phyloP scores from a whole-genome alignment of 2,329 filamentous ascomycete species.

The Exserohilum rostratum region DNA sequence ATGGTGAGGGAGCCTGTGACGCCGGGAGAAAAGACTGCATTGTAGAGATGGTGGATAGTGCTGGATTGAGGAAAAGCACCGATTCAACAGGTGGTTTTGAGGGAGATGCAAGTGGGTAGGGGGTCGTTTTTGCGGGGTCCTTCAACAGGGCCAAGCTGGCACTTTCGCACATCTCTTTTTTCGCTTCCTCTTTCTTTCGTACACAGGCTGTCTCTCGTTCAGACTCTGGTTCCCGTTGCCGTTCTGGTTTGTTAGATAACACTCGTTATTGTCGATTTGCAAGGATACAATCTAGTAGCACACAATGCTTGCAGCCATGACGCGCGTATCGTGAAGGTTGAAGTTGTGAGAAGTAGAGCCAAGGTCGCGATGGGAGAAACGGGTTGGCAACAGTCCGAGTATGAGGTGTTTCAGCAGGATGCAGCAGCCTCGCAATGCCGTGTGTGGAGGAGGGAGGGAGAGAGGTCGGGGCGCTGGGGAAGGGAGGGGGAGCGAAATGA shows the following conservation, averaged over 20 bases:
- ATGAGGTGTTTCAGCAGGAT: background rate
- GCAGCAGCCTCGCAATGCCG: background rate
- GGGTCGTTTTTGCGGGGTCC: slow-evolving; percentile 4
- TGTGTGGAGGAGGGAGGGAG: background rate
- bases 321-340: background rate
- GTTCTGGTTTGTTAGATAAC: slow-evolving; percentile 5
- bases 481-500: background rate
- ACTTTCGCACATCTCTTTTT: background rate
- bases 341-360: background rate
- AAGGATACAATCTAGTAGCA: background rate
- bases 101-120: background rate
- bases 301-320: background rate
- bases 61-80: slow-evolving; percentile 13
- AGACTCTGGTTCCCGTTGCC: background rate
- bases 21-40: slow-evolving; percentile 19
- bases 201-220: too few species aligned
- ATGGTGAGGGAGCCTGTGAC: slow-evolving; percentile 76
- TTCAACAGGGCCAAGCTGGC: slow-evolving; percentile 29
- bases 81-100: slow-evolving; percentile 32
- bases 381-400: background rate
- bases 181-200: background rate
- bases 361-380: background rate
- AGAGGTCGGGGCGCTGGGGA: background rate
- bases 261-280: background rate
- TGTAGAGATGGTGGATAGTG: slow-evolving; percentile 6